Percentiles rank a stretch among this genome's conserved stretches.
Conservation (phyloP, 1,284 basidiomycete species). For the Vanrija humicola region DNA sequence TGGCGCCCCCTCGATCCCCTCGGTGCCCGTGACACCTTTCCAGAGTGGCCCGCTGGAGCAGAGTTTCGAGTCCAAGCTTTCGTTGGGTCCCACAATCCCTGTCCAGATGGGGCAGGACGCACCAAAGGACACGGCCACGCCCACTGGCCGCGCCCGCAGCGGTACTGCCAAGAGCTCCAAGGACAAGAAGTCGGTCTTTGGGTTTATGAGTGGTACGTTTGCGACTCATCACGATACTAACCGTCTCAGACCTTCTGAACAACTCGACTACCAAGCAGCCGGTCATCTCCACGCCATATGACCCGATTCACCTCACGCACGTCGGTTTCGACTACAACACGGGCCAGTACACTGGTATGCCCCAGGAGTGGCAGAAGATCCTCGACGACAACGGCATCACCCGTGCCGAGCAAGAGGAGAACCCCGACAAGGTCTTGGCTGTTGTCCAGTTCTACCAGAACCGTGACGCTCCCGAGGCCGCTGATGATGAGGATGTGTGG, state of each 20-base stretch:
- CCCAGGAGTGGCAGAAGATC: slow-evolving; percentile 98
- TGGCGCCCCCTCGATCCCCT: slow-evolving; percentile 7
- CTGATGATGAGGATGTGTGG: slow-evolving; percentile 56
- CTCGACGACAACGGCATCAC: slow-evolving; percentile 96
- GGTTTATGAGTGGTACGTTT: slow-evolving; percentile 46
- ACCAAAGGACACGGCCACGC: slow-evolving; percentile 37
- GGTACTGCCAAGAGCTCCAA: slow-evolving; percentile 48
- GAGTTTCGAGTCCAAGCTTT: slow-evolving; percentile 36
- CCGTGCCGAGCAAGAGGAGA: slow-evolving; percentile 89
- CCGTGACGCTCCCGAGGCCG: slow-evolving; percentile 46
- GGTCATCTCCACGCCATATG: slow-evolving; percentile 95
- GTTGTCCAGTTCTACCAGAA: slow-evolving; percentile 85
- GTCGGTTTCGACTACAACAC: slow-evolving; percentile 99
- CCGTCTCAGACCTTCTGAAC: slow-evolving; percentile 62
- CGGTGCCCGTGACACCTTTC: slow-evolving; percentile 18
- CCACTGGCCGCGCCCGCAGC: slow-evolving; percentile 40
- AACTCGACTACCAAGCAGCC: slow-evolving; percentile 54
- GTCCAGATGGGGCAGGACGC: slow-evolving; percentile 14
- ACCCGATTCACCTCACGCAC: slow-evolving; percentile 99
- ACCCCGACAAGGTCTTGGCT: slow-evolving; percentile 95
- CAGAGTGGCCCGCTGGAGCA: slow-evolving; percentile 37
- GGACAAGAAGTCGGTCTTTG: slow-evolving; percentile 50
- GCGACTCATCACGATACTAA: not conserved
- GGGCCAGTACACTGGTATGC: slow-evolving; percentile 95
- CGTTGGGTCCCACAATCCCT: slow-evolving; percentile 23